Conservation (phyloP, 2,329 filamentous ascomycete genomes). For the Colletotrichum sansevieriae region DNA sequence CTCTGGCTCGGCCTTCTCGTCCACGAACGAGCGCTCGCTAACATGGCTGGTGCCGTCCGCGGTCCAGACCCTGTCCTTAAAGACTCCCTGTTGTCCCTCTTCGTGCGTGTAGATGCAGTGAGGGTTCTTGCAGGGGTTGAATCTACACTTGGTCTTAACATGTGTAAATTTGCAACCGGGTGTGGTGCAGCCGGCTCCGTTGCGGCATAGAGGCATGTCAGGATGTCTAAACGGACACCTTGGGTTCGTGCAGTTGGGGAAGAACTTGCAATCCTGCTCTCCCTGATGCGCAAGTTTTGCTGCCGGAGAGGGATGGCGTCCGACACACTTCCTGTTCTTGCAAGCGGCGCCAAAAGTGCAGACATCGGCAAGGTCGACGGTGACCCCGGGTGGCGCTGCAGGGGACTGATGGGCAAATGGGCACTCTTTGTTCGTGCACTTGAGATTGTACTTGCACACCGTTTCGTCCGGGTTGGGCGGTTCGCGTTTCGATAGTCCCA, state of each 20-base stretch:
- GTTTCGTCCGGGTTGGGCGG: conserved; percentile 72
- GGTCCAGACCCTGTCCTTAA: conserved; percentile 93
- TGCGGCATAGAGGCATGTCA: conserved; percentile 86
- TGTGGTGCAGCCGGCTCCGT: conserved; percentile 88
- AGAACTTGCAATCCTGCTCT: conserved; percentile 91
- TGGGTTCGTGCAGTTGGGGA: conserved; percentile 89
- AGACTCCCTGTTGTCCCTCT: conserved; percentile 88
- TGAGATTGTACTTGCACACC: conserved; percentile 90
- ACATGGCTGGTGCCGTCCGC: conserved; percentile 76
- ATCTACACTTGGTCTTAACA: conserved; percentile 86
- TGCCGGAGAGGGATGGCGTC: conserved; percentile 91
- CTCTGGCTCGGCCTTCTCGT: conserved; percentile 77
- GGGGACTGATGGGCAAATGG: conserved; percentile 96
- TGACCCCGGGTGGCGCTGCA: conserved; percentile 81
- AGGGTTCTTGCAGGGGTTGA: conserved; percentile 91
- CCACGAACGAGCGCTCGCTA: conserved; percentile 89
- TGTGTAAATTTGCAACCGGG: conserved; percentile 92
- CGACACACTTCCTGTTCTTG: conserved; percentile 95
- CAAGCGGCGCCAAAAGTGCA: conserved; percentile 92
- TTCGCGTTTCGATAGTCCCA: conserved; percentile 66
- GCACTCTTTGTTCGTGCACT: conserved; percentile 90
- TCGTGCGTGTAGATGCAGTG: conserved; percentile 90
- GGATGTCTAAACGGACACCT: conserved; percentile 92
- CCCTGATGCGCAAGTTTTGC: conserved; percentile 82
- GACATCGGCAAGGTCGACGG: conserved; percentile 82